Evolutionary conservation across 495 filamentous ascomycete genomes (phyloP), one percentile per base, ranked within the genome.

Genomic region (Hypoxylon fuscum): DNA sequence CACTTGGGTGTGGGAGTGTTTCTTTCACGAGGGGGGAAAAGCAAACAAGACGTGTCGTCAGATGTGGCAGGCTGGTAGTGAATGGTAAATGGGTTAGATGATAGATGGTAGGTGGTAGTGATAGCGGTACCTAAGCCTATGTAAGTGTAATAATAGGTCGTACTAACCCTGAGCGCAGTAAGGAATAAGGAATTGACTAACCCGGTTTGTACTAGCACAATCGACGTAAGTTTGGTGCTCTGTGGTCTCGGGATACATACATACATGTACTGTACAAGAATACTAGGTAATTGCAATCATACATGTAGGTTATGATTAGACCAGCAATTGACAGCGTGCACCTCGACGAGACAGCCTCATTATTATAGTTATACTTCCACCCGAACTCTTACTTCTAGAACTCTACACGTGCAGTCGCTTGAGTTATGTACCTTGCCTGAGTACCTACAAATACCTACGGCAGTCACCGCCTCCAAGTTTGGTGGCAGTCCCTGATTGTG

Each of bases 121-220:
- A n/a, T n/a, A n/a, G n/a, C n/a, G n/a, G n/a, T n/a, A n/a, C n/a
- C n/a, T n/a, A n/a, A n/a, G n/a, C n/a, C n/a, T n/a, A n/a, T n/a
- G n/a, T n/a, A n/a, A n/a, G n/a, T n/a, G n/a, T n/a, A n/a, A n/a
- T n/a, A n/a, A n/a, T n/a, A n/a, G n/a, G n/a, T n/a, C n/a, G n/a
- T n/a, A n/a, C n/a, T n/a, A n/a, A 64, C 47, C 20, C 68, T 71
- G 69, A 66, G 69, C 66, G 45, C 51, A 64, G 62, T 29, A 45
- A 45, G 21, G 17, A 45, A 20, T 42, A 64, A 46, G 32, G 45
- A 42, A 37, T 37, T 43, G 49, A 56, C 66, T 71, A 71, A 67
- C 69, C 64, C 14, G 47, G 32, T 71, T 64, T 29, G 69, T 66
- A 64, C 62, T 71, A 71, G 68, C 46, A 43, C 42, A 45, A n/a